These are phyloP conservation scores for Rhodocollybia butyracea DNA, from an alignment of 768 basidiomycete genomes.

Conservation along the genomic window DNA sequence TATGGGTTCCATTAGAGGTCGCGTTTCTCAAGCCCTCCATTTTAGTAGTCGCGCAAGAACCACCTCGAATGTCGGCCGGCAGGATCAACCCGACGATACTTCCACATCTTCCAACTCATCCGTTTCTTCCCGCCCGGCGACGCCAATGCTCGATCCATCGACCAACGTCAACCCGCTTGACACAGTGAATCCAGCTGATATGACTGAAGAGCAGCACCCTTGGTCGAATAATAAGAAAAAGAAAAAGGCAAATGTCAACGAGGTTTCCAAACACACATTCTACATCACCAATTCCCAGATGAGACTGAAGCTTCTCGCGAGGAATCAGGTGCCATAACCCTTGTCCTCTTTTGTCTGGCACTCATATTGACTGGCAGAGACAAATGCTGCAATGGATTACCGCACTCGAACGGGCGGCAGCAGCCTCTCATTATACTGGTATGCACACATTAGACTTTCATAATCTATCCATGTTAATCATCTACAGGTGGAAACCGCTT, in stretches of 20 bases:
- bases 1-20: slow-evolving; percentile 46
- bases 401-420: slow-evolving; percentile 77
- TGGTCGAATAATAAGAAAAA: slow-evolving; percentile 37
- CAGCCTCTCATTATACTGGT: slow-evolving; percentile 73
- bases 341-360: no score
- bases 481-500: slow-evolving; percentile 88
- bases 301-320: slow-evolving; percentile 80
- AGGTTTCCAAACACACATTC: slow-evolving; percentile 92
- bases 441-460: no score
- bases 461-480: no score
- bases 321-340: slow-evolving; percentile 63
- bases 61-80: slow-evolving; percentile 12
- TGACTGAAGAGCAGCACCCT: slow-evolving; percentile 19
- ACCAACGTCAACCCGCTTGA: slow-evolving; percentile 64
- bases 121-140: slow-evolving; percentile 34
- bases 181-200: slow-evolving; percentile 18
- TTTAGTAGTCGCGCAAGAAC: slow-evolving; percentile 9
- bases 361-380: slow-evolving; percentile 42
- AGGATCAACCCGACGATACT: slow-evolving; percentile 18
- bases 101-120: slow-evolving; percentile 34
- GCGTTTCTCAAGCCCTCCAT: slow-evolving; percentile 45
- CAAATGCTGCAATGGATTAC: slow-evolving; percentile 99
- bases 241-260: slow-evolving; percentile 45
- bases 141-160: slow-evolving; percentile 77
- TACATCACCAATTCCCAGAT: slow-evolving; percentile 91